A percentile compares a stretch with the other conserved stretches of the same genome.
phyloP scores from a whole-genome alignment of 1,284 basidiomycete species.

The Austroboletus rostrupii region DNA sequence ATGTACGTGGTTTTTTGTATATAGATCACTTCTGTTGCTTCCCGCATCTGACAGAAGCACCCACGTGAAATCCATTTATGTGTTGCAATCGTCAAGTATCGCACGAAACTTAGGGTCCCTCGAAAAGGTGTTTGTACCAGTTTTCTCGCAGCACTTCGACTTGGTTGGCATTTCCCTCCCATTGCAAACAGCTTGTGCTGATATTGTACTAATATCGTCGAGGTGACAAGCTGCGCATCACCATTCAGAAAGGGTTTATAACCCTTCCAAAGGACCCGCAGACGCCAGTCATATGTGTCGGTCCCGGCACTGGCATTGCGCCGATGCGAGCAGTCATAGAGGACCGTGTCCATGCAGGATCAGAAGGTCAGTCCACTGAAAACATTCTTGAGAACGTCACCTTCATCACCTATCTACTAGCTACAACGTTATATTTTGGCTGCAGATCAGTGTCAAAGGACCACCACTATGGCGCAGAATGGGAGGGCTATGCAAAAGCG shows the following conservation, averaged over 20 bases:
- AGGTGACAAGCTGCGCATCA: constrained; percentile 61
- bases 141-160: constrained; percentile 63
- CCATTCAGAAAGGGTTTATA: constrained; percentile 70
- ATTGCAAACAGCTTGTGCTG: background rate
- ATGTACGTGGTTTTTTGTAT: no score
- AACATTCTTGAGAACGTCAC: background rate
- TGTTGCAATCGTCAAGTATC: constrained; percentile 88
- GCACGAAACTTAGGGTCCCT: constrained; percentile 76
- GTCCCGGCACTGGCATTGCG: constrained; percentile 92
- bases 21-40: background rate
- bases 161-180: constrained; percentile 35
- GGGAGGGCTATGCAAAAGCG: constrained; percentile 48
- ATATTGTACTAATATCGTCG: background rate
- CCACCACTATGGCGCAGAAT: constrained; percentile 77
- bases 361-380: constrained; percentile 41
- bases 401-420: constrained; percentile 34
- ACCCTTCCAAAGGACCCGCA: constrained; percentile 48
- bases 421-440: constrained; percentile 84
- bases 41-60: constrained; percentile 45
- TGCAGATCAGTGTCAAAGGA: constrained; percentile 78
- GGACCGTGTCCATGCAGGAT: constrained; percentile 56
- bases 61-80: constrained; percentile 77
- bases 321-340: constrained; percentile 88
- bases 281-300: constrained; percentile 80
- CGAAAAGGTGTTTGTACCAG: constrained; percentile 84